Evolutionary conservation across 805 yeast genomes (phyloP).

Genomic region (Millerozyma acaciae): DNA sequence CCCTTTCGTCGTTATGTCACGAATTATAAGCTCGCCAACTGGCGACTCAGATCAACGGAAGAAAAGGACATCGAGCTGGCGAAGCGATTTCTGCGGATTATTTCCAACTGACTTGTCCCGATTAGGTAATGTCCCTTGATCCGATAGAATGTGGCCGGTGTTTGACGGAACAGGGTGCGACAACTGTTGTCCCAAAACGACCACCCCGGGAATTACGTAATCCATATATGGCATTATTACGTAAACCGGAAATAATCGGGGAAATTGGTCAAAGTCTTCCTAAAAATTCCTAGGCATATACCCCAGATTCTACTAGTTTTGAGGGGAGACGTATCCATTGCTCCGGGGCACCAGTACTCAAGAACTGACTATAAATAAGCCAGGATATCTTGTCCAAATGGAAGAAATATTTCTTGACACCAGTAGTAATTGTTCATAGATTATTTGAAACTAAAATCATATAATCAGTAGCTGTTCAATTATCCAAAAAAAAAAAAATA

Average conservation of each 20-base stretch:
- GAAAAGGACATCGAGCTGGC: no score
- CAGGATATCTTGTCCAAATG: not conserved
- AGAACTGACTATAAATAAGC: not conserved
- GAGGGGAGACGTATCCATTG: slow-evolving; percentile 1
- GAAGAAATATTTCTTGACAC: not conserved
- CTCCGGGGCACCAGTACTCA: not conserved
- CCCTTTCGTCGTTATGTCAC: no score
- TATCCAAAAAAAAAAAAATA: not conserved
- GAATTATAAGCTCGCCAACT: no score
- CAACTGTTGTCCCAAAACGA: no score
- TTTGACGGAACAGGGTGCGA: not conserved
- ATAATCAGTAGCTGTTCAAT: no score
- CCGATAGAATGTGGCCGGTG: not conserved
- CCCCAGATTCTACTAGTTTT: not conserved
- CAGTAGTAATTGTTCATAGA: not conserved
- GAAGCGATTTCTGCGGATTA: no score
- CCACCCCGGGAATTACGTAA: slow-evolving; percentile 1
- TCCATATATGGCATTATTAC: not conserved
- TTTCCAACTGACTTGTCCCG: no score
- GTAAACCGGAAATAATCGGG: no score
- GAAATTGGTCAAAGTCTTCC: not conserved
- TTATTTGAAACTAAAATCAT: no score
- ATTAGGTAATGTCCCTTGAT: not conserved
- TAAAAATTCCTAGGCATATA: not conserved
- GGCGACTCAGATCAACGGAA: no score